Conservation (phyloP, 805 yeast species). For the Kluyveromyces dobzhanskii region DNA sequence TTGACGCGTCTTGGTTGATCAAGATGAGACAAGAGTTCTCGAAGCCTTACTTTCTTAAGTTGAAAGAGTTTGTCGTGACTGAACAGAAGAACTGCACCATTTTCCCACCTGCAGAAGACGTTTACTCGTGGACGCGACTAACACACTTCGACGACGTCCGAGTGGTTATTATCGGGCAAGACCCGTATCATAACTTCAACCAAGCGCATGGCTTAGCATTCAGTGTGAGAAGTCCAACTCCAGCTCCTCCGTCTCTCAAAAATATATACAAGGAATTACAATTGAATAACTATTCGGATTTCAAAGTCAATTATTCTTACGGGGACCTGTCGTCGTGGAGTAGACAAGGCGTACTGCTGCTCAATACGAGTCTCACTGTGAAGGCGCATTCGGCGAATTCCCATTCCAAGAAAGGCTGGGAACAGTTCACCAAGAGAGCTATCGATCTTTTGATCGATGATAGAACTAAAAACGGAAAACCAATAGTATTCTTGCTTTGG, state of each 20-base stretch:
- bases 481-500: constrained; percentile 75
- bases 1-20: constrained; percentile 75
- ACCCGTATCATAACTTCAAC: constrained; percentile 85
- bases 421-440: constrained; percentile 69
- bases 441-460: constrained; percentile 44
- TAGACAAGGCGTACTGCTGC: constrained; percentile 71
- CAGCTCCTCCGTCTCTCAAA: constrained; percentile 78
- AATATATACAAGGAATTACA: constrained; percentile 78
- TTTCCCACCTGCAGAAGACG: constrained; percentile 70
- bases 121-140: constrained; percentile 86
- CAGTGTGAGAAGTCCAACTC: constrained; percentile 76
- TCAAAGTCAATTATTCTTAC: constrained; percentile 40
- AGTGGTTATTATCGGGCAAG: constrained; percentile 87
- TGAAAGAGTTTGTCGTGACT: constrained; percentile 53
- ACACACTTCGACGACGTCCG: constrained; percentile 70
- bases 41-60: constrained; percentile 71
- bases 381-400: constrained; percentile 91
- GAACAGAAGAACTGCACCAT: constrained; percentile 43
- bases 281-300: constrained; percentile 64
- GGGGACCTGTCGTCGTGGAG: constrained; percentile 79
- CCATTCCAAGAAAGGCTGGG: constrained; percentile 91
- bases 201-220: constrained; percentile 98
- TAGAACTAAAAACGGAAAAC: constrained; percentile 38
- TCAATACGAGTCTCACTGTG: constrained; percentile 86
- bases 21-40: constrained; percentile 61